Evolutionary conservation across 2,329 filamentous ascomycete genomes (phyloP).

Genomic region (Trichoderma atroviride): DNA sequence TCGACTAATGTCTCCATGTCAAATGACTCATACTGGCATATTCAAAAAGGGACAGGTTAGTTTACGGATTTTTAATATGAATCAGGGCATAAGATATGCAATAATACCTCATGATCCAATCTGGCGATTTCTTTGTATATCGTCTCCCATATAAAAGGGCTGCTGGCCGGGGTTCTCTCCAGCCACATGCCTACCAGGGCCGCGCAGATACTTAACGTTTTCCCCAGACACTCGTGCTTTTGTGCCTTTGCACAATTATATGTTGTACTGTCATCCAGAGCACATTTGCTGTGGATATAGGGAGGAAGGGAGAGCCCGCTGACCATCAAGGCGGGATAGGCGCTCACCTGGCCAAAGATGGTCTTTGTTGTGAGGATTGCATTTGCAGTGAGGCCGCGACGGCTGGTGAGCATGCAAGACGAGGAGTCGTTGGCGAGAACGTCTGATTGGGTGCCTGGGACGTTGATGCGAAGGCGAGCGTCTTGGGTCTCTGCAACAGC

Average conservation of each 20-base stretch:
- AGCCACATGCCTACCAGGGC: slow-evolving; percentile 29
- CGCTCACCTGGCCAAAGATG: slow-evolving; percentile 30
- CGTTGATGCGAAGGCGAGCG: not conserved
- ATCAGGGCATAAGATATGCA: not conserved
- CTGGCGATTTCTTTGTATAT: slow-evolving; percentile 29
- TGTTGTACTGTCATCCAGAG: slow-evolving; percentile 13
- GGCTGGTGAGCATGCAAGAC: slow-evolving; percentile 22
- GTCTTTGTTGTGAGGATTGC: slow-evolving; percentile 25
- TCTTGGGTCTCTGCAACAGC: not conserved
- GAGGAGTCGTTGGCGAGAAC: slow-evolving; percentile 1
- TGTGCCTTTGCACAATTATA: slow-evolving; percentile 21
- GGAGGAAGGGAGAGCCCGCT: slow-evolving; percentile 29
- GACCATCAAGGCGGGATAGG: slow-evolving; percentile 31
- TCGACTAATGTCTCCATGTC: slow-evolving; percentile 21
- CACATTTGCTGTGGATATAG: slow-evolving; percentile 30
- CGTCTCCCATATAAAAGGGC: slow-evolving; percentile 29
- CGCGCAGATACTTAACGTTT: slow-evolving; percentile 28
- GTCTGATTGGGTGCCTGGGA: slow-evolving; percentile 1
- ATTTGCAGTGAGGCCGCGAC: slow-evolving; percentile 18
- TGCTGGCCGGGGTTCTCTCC: slow-evolving; percentile 26
- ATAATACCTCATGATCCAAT: slow-evolving; percentile 27
- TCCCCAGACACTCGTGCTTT: slow-evolving; percentile 28
- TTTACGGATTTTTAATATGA: not conserved
- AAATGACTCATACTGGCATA: not conserved
- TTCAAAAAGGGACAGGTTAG: not conserved